Evolutionary conservation across 176 grass and related monocot genomes (phyloP).

Genomic region (Avena atlantica): DNA sequence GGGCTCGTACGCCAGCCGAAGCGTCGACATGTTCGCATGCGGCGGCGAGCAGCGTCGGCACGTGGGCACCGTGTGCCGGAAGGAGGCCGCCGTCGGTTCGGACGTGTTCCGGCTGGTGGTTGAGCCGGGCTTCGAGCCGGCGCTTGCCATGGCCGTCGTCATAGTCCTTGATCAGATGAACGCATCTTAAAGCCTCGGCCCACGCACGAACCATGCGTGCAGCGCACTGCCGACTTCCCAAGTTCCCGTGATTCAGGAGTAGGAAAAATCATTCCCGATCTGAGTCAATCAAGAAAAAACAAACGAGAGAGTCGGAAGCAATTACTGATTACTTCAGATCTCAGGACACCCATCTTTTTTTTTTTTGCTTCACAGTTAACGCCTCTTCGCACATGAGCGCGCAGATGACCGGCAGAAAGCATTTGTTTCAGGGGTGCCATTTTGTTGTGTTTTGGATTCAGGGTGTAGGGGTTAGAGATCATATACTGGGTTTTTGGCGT

Average conservation of each 20-base stretch:
- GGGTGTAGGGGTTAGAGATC: background rate
- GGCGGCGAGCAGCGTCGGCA: constrained; percentile 41
- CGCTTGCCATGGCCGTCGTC: constrained; percentile 83
- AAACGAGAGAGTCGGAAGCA: background rate
- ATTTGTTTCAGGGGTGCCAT: background rate
- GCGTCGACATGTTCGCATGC: constrained; percentile 63
- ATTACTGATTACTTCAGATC: background rate
- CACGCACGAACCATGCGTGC: background rate
- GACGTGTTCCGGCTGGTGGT: constrained; percentile 82
- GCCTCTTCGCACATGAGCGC: too few relatives aligned
- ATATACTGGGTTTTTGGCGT: background rate
- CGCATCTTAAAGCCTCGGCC: background rate
- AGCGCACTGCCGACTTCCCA: background rate
- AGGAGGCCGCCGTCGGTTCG: constrained; percentile 63
- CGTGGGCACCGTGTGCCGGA: constrained; percentile 62
- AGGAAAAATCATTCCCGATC: background rate
- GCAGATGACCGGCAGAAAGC: background rate
- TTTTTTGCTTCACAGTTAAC: constrained; percentile 39
- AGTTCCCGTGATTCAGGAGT: background rate
- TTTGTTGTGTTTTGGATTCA: background rate
- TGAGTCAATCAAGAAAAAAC: background rate
- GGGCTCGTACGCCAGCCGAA: constrained; percentile 72
- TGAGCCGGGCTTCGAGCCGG: constrained; percentile 68
- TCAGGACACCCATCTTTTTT: background rate
- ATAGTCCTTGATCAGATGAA: constrained; percentile 81